Base-by-base conservation (phyloP, 164 flowering plant species). In the Liriodendron chinense region DNA sequence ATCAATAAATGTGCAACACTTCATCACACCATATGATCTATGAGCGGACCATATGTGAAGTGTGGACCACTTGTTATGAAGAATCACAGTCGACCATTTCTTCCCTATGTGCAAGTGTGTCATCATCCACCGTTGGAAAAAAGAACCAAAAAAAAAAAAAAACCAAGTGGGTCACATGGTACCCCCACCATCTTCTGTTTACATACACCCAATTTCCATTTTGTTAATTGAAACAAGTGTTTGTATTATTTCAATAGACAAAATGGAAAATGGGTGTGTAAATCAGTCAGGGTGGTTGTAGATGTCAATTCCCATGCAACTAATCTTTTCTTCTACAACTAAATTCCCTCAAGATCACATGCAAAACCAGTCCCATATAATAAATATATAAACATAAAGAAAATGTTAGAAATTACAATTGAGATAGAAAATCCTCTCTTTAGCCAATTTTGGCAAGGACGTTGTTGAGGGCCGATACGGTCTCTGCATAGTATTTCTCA, bases 391-490 rank as follows among this genome's bases (percentile, higher is more conserved):
- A 25, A 69, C 16, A 20, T n/a, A 13, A 69, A 34, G 20, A 47
- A 59, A 21, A 21, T 62, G n/a, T 6, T 9, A 12, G 47, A 23
- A 18, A 56, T 53, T 49, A 71, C 66, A 57, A 53, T 2, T 20
- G 68, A 47, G 59, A 64, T 57, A 2, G 25, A 23, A 50, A 25
- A 14, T 53, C 21, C 16, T 47, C 14, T 23, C 23, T 65, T 84
- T 78, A 94, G 72, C 94, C 97, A 76, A 94, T 79, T 87, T 91
- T 90, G 78, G 94, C 80, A 65, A 94, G 84, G 68, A 94, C 94
- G 78, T 91, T 88, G 73, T 89, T 89, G 66, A 94, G 82, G 16
- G 82, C 50, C 24, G 96, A 65, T 26, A 91, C 91, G 53, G 97
- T 85, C 74, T 78, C 84, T 0, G 90, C 95, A 63, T 92, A 94